Conservation (phyloP, 1,284 basidiomycete genomes). For the Apiotrichum laibachii region DNA sequence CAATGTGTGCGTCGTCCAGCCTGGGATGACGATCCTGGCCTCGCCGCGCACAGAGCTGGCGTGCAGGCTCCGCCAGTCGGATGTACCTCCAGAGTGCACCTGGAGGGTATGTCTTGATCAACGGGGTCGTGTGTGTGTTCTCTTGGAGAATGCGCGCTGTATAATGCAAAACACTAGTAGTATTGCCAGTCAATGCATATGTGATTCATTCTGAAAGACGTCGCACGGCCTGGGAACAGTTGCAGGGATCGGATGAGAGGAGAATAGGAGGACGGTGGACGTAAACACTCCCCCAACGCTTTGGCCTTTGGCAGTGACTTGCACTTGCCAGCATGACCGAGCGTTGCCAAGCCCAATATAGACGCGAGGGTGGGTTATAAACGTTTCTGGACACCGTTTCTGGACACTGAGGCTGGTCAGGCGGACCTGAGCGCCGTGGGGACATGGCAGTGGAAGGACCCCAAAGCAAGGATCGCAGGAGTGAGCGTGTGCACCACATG, state of each 20-base stretch:
- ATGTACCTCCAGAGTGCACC: neutral
- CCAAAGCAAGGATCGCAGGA: too few species aligned
- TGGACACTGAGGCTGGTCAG: too few species aligned
- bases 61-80: neutral
- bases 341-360: too few species aligned
- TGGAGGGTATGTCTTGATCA: neutral
- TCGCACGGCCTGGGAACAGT: neutral
- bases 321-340: too few species aligned
- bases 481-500: too few species aligned
- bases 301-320: too few species aligned
- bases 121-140: neutral
- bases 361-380: too few species aligned
- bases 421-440: too few species aligned
- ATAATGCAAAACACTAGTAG: neutral
- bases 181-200: neutral
- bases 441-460: too few species aligned
- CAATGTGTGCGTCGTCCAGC: neutral
- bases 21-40: neutral
- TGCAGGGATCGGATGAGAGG: neutral
- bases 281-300: neutral
- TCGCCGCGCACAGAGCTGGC: neutral
- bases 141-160: neutral
- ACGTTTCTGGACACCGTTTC: too few species aligned
- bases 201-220: neutral
- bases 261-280: neutral